A percentile compares a stretch with the other conserved stretches of the same genome.
phyloP scores from a whole-genome alignment of 495 filamentous ascomycete genomes.

The Xeromyces bisporus region DNA sequence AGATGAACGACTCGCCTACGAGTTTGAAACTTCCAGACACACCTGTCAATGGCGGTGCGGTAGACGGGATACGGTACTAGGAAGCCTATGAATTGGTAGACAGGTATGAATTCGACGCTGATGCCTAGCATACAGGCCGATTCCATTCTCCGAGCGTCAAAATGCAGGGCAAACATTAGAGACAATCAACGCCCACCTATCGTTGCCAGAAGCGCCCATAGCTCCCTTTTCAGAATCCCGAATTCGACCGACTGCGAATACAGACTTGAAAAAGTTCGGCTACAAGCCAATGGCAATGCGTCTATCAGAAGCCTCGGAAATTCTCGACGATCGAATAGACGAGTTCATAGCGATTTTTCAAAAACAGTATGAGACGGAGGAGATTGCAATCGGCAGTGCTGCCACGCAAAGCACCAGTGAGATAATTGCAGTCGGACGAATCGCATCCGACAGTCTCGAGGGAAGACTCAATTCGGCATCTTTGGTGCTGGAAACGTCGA shows the following conservation, averaged over 20 bases:
- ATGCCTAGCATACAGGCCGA: constrained; percentile 20
- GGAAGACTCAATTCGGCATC: constrained; percentile 72
- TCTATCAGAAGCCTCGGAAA: constrained; percentile 75
- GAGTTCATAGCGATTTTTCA: constrained; percentile 60
- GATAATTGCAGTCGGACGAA: constrained; percentile 77
- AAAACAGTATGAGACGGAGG: constrained; percentile 55
- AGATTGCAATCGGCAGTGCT: constrained; percentile 75
- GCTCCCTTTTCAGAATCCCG: constrained; percentile 58
- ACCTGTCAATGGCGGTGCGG: constrained; percentile 8
- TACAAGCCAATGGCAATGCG: constrained; percentile 93
- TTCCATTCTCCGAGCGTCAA: constrained; percentile 51
- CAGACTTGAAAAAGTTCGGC: constrained; percentile 73
- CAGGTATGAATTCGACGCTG: too few relatives aligned
- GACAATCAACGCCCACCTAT: constrained; percentile 62
- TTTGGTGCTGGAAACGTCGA: constrained; percentile 70
- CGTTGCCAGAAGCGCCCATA: constrained; percentile 48
- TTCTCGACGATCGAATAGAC: constrained; percentile 88
- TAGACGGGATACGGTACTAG: constrained; percentile 19
- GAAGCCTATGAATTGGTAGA: background rate
- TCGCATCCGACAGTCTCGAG: constrained; percentile 69
- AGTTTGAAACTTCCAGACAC: constrained; percentile 11
- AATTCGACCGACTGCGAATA: constrained; percentile 63
- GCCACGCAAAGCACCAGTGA: constrained; percentile 68
- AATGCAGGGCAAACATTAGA: constrained; percentile 71
- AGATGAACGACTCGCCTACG: constrained; percentile 17